Evolutionary conservation across 73 alveolate species (phyloP).

Genomic region (Stentor coeruleus): DNA sequence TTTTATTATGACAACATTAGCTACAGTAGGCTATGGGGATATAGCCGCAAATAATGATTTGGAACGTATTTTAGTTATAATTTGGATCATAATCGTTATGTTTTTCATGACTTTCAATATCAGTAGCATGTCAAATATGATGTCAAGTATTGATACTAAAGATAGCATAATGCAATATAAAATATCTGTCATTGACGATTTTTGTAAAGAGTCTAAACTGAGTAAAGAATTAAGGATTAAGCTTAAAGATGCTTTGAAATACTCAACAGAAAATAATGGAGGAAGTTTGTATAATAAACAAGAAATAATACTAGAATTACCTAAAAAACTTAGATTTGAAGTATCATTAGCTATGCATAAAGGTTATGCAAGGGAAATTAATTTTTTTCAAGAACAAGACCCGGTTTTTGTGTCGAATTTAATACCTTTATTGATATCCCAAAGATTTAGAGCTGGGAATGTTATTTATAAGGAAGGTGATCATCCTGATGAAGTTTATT

Average conservation of each 20-base stretch:
- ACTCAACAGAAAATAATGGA: slow-evolving; percentile 39
- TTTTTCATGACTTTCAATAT: slow-evolving; percentile 67
- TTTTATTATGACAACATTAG: slow-evolving; percentile 72
- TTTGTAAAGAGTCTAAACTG: slow-evolving; percentile 46
- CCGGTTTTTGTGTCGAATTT: slow-evolving; percentile 34
- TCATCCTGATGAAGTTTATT: slow-evolving; percentile 51
- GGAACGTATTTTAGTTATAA: slow-evolving; percentile 55
- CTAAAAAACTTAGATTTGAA: slow-evolving; percentile 36
- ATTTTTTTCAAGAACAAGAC: slow-evolving; percentile 48
- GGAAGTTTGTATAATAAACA: slow-evolving; percentile 38
- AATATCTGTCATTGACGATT: slow-evolving; percentile 44
- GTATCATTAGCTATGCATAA: slow-evolving; percentile 53
- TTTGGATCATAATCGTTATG: slow-evolving; percentile 76
- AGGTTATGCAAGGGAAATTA: slow-evolving; percentile 35
- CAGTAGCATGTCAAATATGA: slow-evolving; percentile 62
- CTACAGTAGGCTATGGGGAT: slow-evolving; percentile 94
- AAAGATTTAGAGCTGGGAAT: slow-evolving; percentile 32
- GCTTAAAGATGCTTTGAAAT: slow-evolving; percentile 38
- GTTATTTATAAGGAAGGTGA: slow-evolving; percentile 38
- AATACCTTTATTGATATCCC: slow-evolving; percentile 43
- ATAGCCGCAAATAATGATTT: slow-evolving; percentile 55
- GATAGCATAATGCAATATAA: slow-evolving; percentile 32
- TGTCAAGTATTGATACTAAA: slow-evolving; percentile 66
- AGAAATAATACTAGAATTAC: slow-evolving; percentile 43
- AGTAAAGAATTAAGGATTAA: slow-evolving; percentile 36